These are phyloP conservation scores for Veloboletus limbatus DNA, from an alignment of 1,284 basidiomycete species.

Conservation along the genomic window DNA sequence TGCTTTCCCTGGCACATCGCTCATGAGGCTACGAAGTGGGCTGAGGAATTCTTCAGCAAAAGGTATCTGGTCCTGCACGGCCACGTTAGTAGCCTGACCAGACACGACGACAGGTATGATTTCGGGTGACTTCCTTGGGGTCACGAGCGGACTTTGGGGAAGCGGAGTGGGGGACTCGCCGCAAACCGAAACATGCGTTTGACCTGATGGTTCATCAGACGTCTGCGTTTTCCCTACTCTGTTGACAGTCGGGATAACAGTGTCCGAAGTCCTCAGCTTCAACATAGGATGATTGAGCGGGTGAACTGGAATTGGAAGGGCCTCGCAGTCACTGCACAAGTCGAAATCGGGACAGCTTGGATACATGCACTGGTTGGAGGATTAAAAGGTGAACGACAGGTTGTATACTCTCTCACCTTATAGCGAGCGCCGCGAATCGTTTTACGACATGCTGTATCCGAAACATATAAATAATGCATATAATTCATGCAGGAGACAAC, in stretches of 20 bases:
- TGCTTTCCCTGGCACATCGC: not conserved
- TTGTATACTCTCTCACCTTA: constrained; percentile 49
- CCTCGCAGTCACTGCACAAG: constrained; percentile 79
- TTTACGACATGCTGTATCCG: constrained; percentile 46
- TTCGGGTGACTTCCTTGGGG: not conserved
- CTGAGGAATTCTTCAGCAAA: constrained; percentile 29
- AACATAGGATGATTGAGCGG: constrained; percentile 73
- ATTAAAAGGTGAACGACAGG: constrained; percentile 5
- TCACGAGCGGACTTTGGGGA: not conserved
- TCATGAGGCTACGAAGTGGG: constrained; percentile 22
- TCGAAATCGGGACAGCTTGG: constrained; percentile 80
- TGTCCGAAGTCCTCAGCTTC: constrained; percentile 64
- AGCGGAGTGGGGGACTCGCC: not conserved
- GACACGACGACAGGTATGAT: not conserved
- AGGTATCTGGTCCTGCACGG: constrained; percentile 5
- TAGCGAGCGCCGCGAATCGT: constrained; percentile 64
- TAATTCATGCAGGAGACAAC: constrained; percentile 1
- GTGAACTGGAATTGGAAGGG: constrained; percentile 75
- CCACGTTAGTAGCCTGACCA: not conserved
- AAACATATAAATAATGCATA: not conserved
- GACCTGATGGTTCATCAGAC: constrained; percentile 11
- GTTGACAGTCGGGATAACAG: constrained; percentile 51
- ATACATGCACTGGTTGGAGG: constrained; percentile 70
- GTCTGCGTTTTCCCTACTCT: constrained; percentile 36
- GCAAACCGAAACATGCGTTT: not conserved